phyloP scores from a whole-genome alignment of 805 yeast genomes.

The Nakazawaea sp. region DNA sequence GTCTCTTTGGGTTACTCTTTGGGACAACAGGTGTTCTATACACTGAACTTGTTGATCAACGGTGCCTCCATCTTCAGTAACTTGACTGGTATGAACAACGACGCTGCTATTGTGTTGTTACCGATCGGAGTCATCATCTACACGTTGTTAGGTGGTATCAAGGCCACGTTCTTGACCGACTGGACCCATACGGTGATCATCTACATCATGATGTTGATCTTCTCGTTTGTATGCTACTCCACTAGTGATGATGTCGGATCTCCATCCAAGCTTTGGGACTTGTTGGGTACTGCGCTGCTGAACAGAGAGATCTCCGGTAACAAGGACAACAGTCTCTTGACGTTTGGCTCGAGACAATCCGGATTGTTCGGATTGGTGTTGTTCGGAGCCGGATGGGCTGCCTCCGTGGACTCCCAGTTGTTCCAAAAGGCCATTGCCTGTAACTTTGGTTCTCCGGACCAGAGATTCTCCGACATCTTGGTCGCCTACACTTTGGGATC shows the following conservation, averaged over 20 bases:
- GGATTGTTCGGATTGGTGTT: conserved; percentile 21
- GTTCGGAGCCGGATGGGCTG: conserved; percentile 30
- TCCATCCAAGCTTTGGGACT: conserved; percentile 26
- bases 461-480: conserved; percentile 24
- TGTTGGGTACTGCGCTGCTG: conserved; percentile 21
- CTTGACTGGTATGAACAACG: conserved; percentile 26
- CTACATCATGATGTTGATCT: conserved; percentile 21
- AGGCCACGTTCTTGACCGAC: conserved; percentile 33
- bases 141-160: conserved; percentile 33
- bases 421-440: conserved; percentile 37
- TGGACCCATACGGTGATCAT: conserved; percentile 31
- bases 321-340: conserved; percentile 17
- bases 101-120: conserved; percentile 25
- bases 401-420: conserved; percentile 24
- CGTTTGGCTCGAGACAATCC: conserved; percentile 21
- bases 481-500: conserved; percentile 40
- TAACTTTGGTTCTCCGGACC: conserved; percentile 20
- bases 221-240: conserved; percentile 22
- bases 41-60: conserved; percentile 25
- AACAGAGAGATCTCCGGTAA: conserved; percentile 11
- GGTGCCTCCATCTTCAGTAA: conserved; percentile 27
- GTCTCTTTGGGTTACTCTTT: conserved; percentile 20
- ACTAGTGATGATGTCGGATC: conserved; percentile 25
- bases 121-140: conserved; percentile 30
- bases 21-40: conserved; percentile 22